These are phyloP conservation scores for Cutaneotrichosporon dermatis DNA, from an alignment of 1,284 basidiomycete species.

Conservation along the genomic window DNA sequence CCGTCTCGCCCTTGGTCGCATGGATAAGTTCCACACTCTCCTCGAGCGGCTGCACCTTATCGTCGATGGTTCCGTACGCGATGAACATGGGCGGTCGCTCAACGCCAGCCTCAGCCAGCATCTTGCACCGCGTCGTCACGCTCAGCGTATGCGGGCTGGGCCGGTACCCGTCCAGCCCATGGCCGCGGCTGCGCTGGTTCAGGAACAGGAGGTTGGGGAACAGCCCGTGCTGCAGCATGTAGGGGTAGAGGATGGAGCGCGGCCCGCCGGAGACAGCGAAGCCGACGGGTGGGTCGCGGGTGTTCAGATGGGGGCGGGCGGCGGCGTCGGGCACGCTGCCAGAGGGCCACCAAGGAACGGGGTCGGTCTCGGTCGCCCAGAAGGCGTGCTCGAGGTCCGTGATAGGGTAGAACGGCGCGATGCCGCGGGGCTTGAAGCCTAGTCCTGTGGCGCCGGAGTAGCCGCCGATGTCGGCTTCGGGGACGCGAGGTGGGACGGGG, in stretches of 20 bases:
- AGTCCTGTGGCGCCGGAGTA: constrained; percentile 23
- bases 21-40: constrained; percentile 29
- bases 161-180: constrained; percentile 36
- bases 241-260: constrained; percentile 42
- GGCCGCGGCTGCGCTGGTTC: constrained; percentile 35
- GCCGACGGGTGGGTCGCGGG: constrained; percentile 36
- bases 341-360: constrained; percentile 39
- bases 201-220: constrained; percentile 43
- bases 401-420: constrained; percentile 46
- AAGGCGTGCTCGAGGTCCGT: constrained; percentile 43
- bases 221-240: constrained; percentile 46
- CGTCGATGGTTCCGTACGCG: constrained; percentile 35
- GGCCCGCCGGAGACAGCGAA: constrained; percentile 39
- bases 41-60: constrained; percentile 42
- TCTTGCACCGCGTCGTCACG: constrained; percentile 30
- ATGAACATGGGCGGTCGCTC: constrained; percentile 30
- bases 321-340: constrained; percentile 34
- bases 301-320: constrained; percentile 40
- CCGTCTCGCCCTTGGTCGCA: constrained; percentile 11
- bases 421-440: constrained; percentile 32
- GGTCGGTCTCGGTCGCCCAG: constrained; percentile 45
- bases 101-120: constrained; percentile 8
- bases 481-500: constrained; percentile 21
- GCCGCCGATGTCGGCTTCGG: constrained; percentile 37
- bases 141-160: constrained; percentile 33